Conservation (phyloP, 2,329 filamentous ascomycete species). For the Phialophora expanda region DNA sequence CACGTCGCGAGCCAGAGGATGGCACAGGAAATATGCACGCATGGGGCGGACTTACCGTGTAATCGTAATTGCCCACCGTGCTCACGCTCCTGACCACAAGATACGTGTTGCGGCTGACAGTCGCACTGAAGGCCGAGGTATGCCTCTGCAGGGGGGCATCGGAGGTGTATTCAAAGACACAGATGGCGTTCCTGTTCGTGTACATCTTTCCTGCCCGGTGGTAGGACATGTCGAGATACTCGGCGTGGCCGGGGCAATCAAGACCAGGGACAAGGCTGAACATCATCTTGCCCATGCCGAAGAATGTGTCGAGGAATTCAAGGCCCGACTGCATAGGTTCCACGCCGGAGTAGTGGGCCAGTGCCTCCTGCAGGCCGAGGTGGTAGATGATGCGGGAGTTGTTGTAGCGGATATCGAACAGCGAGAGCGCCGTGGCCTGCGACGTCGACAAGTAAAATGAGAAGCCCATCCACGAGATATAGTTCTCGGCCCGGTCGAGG, state of each 20-base stretch:
- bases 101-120: conserved; percentile 44
- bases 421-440: conserved; percentile 52
- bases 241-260: conserved; percentile 42
- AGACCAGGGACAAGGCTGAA: conserved; percentile 42
- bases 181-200: conserved; percentile 46
- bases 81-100: conserved; percentile 55
- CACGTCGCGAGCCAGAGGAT: not conserved
- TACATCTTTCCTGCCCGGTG: conserved; percentile 37
- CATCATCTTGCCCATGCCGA: conserved; percentile 42
- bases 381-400: conserved; percentile 60
- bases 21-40: not conserved
- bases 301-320: conserved; percentile 45
- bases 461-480: conserved; percentile 61
- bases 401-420: conserved; percentile 59
- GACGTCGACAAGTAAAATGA: conserved; percentile 57
- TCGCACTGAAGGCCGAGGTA: conserved; percentile 40
- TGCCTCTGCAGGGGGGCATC: conserved; percentile 45
- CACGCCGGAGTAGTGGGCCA: conserved; percentile 57
- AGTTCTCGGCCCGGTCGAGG: conserved; percentile 54
- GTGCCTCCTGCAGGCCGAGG: conserved; percentile 59
- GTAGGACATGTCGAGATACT: conserved; percentile 39
- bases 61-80: conserved; percentile 63
- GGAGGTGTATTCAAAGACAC: conserved; percentile 34
- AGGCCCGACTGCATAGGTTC: conserved; percentile 40
- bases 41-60: conserved; percentile 40